Base-by-base conservation (phyloP, 1,284 basidiomycete genomes). In the Rhizoctonia solani region DNA sequence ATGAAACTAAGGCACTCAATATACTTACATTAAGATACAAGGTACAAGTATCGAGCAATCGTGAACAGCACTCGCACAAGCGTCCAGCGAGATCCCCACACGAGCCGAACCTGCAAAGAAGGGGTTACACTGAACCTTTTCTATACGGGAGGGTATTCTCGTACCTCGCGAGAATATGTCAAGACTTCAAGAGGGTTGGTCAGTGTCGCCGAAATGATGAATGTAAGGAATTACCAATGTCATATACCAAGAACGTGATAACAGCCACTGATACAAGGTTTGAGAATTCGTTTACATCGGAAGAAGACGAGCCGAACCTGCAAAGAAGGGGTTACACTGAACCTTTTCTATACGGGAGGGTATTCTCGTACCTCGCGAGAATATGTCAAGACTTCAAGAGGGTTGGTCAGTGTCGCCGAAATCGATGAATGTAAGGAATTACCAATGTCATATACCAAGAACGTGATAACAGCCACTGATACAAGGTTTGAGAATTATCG, bases 71-170 rank as follows among this genome's bases (percentile, higher is more conserved):
- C 52, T 34, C 61, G 50, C 19, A 66, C 50, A 19, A 66, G 47
- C 14, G 50, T 46, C 61, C 61, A 66, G 27, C 61, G 61, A 3
- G 61, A 66, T 14, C 61, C 61, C 61, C 61, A 66, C n/a, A 66
- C 54, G n/a, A 44, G 50, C 21, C 47, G 50, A 19, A 66, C 52
- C 61, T 66, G 25, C 23, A 9, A 19, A 52, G 0, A 30, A n/a
- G n/a, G 29, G 1, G 46, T 9, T 42, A n/a, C 16, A 5, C 14
- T 11, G 16, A n/a, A 27, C 14, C 5, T 19, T 9, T 19, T 9
- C 44, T 19, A 21, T 11, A 5, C 19, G 21, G 5, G n/a, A 14
- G 4, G 13, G 4, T 14, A 19, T 30, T 21, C 5, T 11, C n/a
- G 5, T 32, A 66, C 61, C 61, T 66, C 61, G 21, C 61, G 52